A percentile compares a stretch with the other conserved stretches of the same genome.
Conservation (phyloP, 306 rosid species). For the Senna tora region DNA sequence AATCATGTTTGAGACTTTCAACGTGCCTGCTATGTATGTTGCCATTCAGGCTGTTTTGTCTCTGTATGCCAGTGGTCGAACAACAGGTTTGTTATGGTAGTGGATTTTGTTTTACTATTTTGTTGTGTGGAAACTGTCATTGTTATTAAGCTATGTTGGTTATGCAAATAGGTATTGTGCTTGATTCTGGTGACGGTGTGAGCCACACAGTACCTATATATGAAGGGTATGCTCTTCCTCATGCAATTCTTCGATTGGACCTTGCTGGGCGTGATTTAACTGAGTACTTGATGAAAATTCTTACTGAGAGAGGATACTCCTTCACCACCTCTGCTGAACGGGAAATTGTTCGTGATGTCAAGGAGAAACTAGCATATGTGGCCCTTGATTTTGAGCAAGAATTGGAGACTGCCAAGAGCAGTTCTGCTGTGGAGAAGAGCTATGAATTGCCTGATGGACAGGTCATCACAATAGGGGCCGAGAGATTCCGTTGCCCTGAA, state of each 20-base stretch:
- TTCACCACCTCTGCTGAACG: constrained; percentile 73
- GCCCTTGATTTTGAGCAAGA: constrained; percentile 78
- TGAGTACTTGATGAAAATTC: constrained; percentile 66
- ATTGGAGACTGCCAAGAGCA: constrained; percentile 66
- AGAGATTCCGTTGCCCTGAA: constrained; percentile 84
- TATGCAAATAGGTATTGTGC: constrained; percentile 60
- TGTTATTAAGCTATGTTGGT: constrained; percentile 25
- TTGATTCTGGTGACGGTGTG: constrained; percentile 82
- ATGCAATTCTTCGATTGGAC: constrained; percentile 74
- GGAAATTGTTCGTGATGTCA: constrained; percentile 84
- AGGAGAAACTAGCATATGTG: constrained; percentile 74
- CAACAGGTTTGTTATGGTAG: constrained; percentile 56
- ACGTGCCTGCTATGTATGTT: constrained; percentile 70
- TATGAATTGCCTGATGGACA: constrained; percentile 79
- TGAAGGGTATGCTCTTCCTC: constrained; percentile 77
- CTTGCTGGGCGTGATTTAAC: constrained; percentile 83
- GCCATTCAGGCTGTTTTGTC: constrained; percentile 71
- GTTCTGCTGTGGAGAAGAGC: constrained; percentile 73
- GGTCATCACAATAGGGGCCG: constrained; percentile 73
- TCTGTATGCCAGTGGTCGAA: constrained; percentile 76
- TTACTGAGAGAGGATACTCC: constrained; percentile 76
- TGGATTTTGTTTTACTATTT: constrained; percentile 19
- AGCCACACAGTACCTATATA: constrained; percentile 81
- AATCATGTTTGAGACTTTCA: constrained; percentile 70
- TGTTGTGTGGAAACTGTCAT: not conserved